Evolutionary conservation across 805 yeast species (phyloP).

Genomic region (Schizosaccharomyces osmophilus): DNA sequence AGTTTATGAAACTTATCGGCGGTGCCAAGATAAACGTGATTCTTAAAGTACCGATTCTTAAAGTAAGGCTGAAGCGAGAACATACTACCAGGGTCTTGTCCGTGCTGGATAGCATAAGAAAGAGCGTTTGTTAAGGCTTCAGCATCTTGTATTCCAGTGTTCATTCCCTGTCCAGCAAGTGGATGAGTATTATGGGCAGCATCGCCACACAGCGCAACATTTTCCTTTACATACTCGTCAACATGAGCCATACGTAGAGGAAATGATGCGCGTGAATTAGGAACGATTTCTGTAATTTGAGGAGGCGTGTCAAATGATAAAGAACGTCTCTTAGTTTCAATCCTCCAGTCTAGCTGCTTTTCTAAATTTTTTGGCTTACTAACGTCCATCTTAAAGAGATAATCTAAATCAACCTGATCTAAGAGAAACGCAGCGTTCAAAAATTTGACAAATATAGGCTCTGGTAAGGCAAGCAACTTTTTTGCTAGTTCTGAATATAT

Average conservation of each 20-base stretch:
- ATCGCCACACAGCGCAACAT: constrained; percentile 88
- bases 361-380: constrained; percentile 20
- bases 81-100: constrained; percentile 66
- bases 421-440: constrained; percentile 75
- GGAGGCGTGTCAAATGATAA: constrained; percentile 29
- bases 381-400: constrained; percentile 26
- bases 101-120: constrained; percentile 47
- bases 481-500: constrained; percentile 53
- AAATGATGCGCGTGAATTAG: constrained; percentile 56
- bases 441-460: constrained; percentile 38
- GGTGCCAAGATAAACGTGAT: constrained; percentile 60
- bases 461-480: constrained; percentile 31
- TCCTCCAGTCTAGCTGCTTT: constrained; percentile 55
- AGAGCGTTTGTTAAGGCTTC: constrained; percentile 41
- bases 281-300: constrained; percentile 31
- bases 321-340: constrained; percentile 21
- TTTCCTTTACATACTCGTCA: constrained; percentile 58
- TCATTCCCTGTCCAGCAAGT: constrained; percentile 89
- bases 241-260: constrained; percentile 79
- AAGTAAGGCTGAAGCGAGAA: constrained; percentile 70
- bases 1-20: constrained; percentile 82
- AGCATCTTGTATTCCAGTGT: constrained; percentile 92
- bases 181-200: constrained; percentile 98
- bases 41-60: constrained; percentile 54
- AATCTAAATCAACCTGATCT: constrained; percentile 50